Percentiles rank a stretch among this genome's conserved stretches.
These are phyloP conservation scores for Sporothrix brunneoviolacea DNA, from an alignment of 2,329 filamentous ascomycete species.

Conservation along the genomic window DNA sequence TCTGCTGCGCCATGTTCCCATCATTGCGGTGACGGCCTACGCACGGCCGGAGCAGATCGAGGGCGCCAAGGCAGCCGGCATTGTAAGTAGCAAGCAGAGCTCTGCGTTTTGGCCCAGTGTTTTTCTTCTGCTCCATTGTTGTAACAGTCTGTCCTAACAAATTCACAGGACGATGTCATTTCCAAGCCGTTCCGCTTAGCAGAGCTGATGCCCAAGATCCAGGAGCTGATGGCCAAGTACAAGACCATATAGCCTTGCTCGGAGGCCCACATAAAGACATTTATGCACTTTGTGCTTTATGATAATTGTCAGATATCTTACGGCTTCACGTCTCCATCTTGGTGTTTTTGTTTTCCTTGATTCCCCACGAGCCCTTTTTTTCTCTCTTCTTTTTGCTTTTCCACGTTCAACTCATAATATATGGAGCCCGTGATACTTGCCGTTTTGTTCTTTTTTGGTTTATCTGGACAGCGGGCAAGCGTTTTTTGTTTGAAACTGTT, in stretches of 20 bases:
- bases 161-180: slow-evolving; percentile 60
- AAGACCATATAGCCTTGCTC: slow-evolving; percentile 18
- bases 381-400: background rate
- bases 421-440: no score
- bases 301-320: background rate
- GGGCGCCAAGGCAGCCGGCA: slow-evolving; percentile 63
- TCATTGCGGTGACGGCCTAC: slow-evolving; percentile 79
- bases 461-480: no score
- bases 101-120: no score
- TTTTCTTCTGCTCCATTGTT: no score
- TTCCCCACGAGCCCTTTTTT: background rate
- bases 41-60: slow-evolving; percentile 67
- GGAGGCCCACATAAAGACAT: no score
- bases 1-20: slow-evolving; percentile 61
- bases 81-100: no score
- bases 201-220: slow-evolving; percentile 63
- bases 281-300: no score
- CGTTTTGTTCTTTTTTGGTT: no score
- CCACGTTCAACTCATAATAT: no score
- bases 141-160: no score
- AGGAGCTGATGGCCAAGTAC: slow-evolving; percentile 44
- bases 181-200: slow-evolving; percentile 73
- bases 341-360: background rate
- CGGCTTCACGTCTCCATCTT: background rate
- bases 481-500: no score